Evolutionary conservation across 2,329 filamentous ascomycete species (phyloP).

Genomic region (Colletotrichum destructivum): DNA sequence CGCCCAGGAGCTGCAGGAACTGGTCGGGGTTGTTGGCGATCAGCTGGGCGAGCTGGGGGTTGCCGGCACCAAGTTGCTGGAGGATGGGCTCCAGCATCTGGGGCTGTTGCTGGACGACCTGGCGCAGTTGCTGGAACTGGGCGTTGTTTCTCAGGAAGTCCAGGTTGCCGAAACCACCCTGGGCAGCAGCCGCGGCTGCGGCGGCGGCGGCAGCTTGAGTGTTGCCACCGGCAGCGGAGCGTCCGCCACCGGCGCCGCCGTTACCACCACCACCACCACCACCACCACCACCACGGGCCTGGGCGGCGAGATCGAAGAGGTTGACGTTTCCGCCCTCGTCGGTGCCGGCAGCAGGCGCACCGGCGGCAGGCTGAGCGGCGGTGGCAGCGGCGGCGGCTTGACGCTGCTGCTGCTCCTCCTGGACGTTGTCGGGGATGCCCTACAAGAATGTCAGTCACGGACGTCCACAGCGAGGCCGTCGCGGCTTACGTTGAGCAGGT

Average conservation of each 20-base stretch:
- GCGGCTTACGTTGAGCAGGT: constrained; percentile 83
- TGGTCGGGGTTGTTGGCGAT: constrained; percentile 94
- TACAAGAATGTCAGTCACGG: constrained; percentile 52
- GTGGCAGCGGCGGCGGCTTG: constrained; percentile 61
- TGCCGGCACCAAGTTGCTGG: constrained; percentile 94
- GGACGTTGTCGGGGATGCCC: constrained; percentile 91
- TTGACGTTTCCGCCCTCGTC: constrained; percentile 81
- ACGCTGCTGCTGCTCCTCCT: constrained; percentile 76
- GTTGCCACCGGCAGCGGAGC: constrained; percentile 57
- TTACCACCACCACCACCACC: constrained; percentile 54
- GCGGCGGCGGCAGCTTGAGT: constrained; percentile 59
- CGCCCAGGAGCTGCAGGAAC: constrained; percentile 90
- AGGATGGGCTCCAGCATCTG: constrained; percentile 99
- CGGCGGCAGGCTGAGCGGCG: constrained; percentile 57
- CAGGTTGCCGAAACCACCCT: constrained; percentile 79
- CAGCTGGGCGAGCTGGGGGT: constrained; percentile 92
- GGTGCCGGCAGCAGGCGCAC: constrained; percentile 55
- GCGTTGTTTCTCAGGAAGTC: constrained; percentile 96
- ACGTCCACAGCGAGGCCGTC: background rate
- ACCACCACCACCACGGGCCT: constrained; percentile 65
- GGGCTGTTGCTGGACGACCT: constrained; percentile 97
- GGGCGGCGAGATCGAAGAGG: constrained; percentile 92
- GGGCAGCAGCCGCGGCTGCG: constrained; percentile 66
- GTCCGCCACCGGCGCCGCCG: constrained; percentile 55
- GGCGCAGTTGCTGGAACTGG: constrained; percentile 97